A percentile compares a stretch with the other conserved stretches of the same genome.
Conservation (phyloP, 768 basidiomycete genomes). For the Leccinum pellstonianum region DNA sequence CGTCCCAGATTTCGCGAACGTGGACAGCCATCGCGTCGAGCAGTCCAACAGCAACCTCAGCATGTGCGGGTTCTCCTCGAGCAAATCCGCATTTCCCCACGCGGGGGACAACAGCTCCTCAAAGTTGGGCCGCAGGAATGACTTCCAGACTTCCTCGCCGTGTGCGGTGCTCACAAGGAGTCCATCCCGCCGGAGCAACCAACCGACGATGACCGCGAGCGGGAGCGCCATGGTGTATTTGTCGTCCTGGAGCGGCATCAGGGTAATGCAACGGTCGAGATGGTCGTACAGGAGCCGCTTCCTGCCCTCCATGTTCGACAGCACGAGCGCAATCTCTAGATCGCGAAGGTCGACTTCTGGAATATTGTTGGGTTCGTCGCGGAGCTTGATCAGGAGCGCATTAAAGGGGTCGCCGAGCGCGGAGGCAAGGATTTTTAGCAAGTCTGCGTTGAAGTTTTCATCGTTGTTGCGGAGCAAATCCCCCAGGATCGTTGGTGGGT, state of each 20-base stretch:
- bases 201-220: conserved; percentile 1
- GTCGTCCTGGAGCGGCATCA: background rate
- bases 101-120: conserved; percentile 5
- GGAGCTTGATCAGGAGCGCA: conserved; percentile 2
- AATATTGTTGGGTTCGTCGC: conserved; percentile 1
- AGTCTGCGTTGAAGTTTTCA: background rate
- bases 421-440: conserved; percentile 2
- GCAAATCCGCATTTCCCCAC: conserved; percentile 4
- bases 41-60: conserved; percentile 1
- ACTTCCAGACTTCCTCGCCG: background rate
- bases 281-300: background rate
- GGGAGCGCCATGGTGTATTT: conserved; percentile 5
- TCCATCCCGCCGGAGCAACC: conserved; percentile 9
- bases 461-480: background rate
- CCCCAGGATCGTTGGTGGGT: conserved; percentile 7
- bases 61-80: conserved; percentile 10
- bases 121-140: conserved; percentile 1
- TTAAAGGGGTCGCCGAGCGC: conserved; percentile 6
- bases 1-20: background rate
- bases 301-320: background rate
- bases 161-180: background rate
- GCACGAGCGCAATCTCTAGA: conserved; percentile 7
- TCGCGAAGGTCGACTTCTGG: conserved; percentile 4
- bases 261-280: conserved; percentile 1
- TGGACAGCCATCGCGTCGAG: conserved; percentile 1